Percentiles rank a stretch among this genome's conserved stretches.
phyloP scores from a whole-genome alignment of 345 rosid genomes.

The Draba incana region DNA sequence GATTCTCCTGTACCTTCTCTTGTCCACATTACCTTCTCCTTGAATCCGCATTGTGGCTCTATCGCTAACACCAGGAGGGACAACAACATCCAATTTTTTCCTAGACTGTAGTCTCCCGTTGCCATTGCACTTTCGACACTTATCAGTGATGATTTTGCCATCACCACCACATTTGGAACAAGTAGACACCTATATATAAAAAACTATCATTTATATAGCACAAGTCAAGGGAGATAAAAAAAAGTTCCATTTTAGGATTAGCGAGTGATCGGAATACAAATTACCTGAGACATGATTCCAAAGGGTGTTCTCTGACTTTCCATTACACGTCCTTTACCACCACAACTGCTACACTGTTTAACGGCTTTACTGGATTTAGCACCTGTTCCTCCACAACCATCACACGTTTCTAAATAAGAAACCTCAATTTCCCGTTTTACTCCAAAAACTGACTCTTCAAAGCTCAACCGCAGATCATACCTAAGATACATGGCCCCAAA shows the following conservation, averaged over 20 bases:
- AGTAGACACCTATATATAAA: conserved; percentile 71
- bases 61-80: conserved; percentile 83
- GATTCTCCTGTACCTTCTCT: conserved; percentile 54
- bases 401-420: conserved; percentile 70
- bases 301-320: conserved; percentile 81
- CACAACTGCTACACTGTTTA: conserved; percentile 68
- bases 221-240: conserved; percentile 21
- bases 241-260: neutral
- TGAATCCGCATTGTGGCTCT: conserved; percentile 71
- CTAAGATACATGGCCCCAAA: conserved; percentile 42
- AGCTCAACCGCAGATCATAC: conserved; percentile 72
- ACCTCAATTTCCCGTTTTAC: conserved; percentile 66
- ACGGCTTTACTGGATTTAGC: conserved; percentile 67
- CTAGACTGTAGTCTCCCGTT: conserved; percentile 60
- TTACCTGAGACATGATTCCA: conserved; percentile 89
- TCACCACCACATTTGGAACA: conserved; percentile 82
- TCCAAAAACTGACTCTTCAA: conserved; percentile 90
- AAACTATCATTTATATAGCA: conserved; percentile 40
- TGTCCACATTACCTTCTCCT: conserved; percentile 75
- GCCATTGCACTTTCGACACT: conserved; percentile 67
- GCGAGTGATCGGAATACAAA: conserved; percentile 19
- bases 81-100: conserved; percentile 55
- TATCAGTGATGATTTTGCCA: conserved; percentile 78
- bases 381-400: conserved; percentile 79
- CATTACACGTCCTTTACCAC: conserved; percentile 80